Base-by-base conservation (phyloP, 495 filamentous ascomycete genomes). In the Hypoxylon fragiforme region DNA sequence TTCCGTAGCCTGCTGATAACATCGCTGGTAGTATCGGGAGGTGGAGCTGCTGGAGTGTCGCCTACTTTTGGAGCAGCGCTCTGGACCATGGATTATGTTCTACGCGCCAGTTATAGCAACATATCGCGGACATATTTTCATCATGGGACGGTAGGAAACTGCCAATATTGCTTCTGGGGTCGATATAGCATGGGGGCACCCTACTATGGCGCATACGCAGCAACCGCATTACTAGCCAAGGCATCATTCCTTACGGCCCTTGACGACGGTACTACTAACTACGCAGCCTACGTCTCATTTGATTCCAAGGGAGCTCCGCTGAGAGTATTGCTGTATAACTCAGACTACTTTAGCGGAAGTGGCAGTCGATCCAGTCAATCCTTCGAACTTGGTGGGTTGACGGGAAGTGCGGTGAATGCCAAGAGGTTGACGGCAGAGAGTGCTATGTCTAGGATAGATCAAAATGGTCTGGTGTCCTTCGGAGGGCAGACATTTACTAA, bases 111-210 rank as follows among this genome's bases (percentile, higher is more conserved):
- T 0, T 56, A 62, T 30, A 64, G 62, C 41, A 74, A 73, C 37
- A 76, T 82, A 31, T 75, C 78, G 46, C 73, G 80, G 2, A 76
- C 70, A 1, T 84, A 82, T 52, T 84, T 83, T 70, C 82, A 85
- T 51, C 82, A 84, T 43, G 81, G 81, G 1, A 85, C 82, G 0
- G 73, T 85, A 2, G 82, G 81, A 2, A 77, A 80, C 59, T 84
- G 80, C 40, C 77, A 81, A 53, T 85, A 85, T 54, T 83, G 81
- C 59, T 83, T 80, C 68, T 85, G 76, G 76, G 81, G 81, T 0
- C 67, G 78, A 0, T 79, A 82, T 52, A 69, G 64, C 36, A 81
- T 81, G 70, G 79, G 79, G 0, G 67, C 79, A 0, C 81, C 81
- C 0, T 85, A 82, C 56, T 83, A 80, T 50, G 82, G 82, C 1